Base-by-base conservation (phyloP, 805 yeast species). In the Wickerhamiella nectarea region DNA sequence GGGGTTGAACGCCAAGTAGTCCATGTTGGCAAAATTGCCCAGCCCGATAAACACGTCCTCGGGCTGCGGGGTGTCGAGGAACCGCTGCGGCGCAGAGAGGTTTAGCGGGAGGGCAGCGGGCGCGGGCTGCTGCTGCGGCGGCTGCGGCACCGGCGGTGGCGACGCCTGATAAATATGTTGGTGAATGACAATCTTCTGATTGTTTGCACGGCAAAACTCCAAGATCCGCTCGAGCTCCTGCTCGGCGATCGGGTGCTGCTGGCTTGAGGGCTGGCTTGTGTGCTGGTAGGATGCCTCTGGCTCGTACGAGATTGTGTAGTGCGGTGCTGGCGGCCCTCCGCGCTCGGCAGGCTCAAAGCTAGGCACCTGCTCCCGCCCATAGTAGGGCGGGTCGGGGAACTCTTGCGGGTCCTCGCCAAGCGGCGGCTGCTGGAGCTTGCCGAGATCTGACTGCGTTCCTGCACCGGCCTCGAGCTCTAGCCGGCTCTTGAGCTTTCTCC, bases 401-500 rank as follows among this genome's bases (percentile, higher is more conserved):
- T 17, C 24, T 5, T 28, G 24, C 15, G 28, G 28, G 20, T 18
- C 15, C 9, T 19, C 7, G 7, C 15, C 15, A 7, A 28, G 14
- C 14, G 11, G 31, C 6, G 31, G 31, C 15, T 28, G 15, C 11
- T 4, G 11, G n/a, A n/a, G n/a, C n/a, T n/a, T n/a, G n/a, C n/a
- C n/a, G n/a, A n/a, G n/a, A n/a, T n/a, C n/a, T n/a, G n/a, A n/a
- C 29, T 25, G 29, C 29, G 4, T 11, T 4, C 6, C 11, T 10
- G 11, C 29, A 10, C 25, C 20, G 10, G 12, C 21, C 5, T 14
- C 15, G 10, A 12, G 9, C 14, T 50, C 72, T 70, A 25, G 78
- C 78, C 56, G 82, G 62, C 4, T 76, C 83, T 34, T 33, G 26
- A 33, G 72, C 55, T 82, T 85, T 52, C 95, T 71, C 95, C 95